Percentiles rank a stretch among this genome's conserved stretches.
Evolutionary conservation across 495 filamentous ascomycete species (phyloP).

Genomic region (Delitschia confertaspora): DNA sequence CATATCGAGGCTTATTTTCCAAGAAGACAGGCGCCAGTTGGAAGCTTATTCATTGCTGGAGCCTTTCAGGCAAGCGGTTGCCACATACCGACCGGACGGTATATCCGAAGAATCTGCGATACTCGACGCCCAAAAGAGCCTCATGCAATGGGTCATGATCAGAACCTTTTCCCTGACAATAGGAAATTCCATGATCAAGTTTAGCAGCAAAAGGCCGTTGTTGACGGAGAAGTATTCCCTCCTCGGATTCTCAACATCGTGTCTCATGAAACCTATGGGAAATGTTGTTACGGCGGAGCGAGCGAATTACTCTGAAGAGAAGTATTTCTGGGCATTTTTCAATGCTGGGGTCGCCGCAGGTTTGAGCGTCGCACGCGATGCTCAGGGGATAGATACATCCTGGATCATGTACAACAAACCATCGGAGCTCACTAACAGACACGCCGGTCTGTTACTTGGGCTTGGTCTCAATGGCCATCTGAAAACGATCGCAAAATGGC

Average conservation of each 20-base stretch:
- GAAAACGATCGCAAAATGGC: constrained; percentile 89
- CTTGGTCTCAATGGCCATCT: constrained; percentile 94
- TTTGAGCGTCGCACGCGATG: constrained; percentile 78
- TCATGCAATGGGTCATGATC: constrained; percentile 73
- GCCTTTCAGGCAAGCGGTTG: constrained; percentile 63
- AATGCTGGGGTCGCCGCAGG: constrained; percentile 89
- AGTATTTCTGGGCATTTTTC: constrained; percentile 96
- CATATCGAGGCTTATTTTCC: constrained; percentile 76
- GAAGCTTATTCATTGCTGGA: constrained; percentile 75
- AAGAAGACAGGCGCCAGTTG: constrained; percentile 75
- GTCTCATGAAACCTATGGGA: constrained; percentile 81
- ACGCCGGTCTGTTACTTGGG: constrained; percentile 86
- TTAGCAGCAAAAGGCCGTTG: constrained; percentile 70
- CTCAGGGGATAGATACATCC: constrained; percentile 90
- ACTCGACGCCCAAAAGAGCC: constrained; percentile 86
- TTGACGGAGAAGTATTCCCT: constrained; percentile 85
- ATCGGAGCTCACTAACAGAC: constrained; percentile 78
- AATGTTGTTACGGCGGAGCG: constrained; percentile 84
- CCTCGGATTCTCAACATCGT: constrained; percentile 76
- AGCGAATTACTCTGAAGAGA: constrained; percentile 77
- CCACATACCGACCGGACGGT: constrained; percentile 63
- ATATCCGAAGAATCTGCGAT: constrained; percentile 77
- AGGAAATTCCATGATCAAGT: constrained; percentile 75
- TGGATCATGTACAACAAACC: constrained; percentile 99
- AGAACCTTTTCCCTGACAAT: constrained; percentile 80